Base-by-base conservation (phyloP, 2,329 filamentous ascomycete genomes). In the Monosporascus sp. region DNA sequence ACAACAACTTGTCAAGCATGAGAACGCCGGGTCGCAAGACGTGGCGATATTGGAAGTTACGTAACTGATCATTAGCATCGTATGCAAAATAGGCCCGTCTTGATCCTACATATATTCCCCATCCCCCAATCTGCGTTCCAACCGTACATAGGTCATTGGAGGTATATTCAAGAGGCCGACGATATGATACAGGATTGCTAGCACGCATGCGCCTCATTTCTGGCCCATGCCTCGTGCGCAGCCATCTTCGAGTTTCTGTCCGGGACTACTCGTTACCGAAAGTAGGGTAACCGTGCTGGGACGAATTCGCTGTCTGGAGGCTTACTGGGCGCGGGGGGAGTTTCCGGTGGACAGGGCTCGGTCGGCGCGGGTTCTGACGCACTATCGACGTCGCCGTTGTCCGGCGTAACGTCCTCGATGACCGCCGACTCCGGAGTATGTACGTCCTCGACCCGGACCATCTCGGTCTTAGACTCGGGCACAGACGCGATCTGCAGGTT, bases 271-370 rank as follows among this genome's bases (percentile, higher is more conserved):
- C 31, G 50, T 57, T 49, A 81, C 58, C 70, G 70, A 69, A 86
- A 81, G 51, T 75, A 74, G 38, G 83, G 83, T 54, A 86, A 65
- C 54, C 81, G 74, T 37, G 83, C 83, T 4, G 82, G 82, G 22
- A 85, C 72, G 59, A 86, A 86, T 2, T 69, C 59, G 38, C 59
- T 61, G 18, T 56, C 49, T 46, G 60, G 22, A 18, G 57, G 25
- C 18, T 59, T 54, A 45, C 54, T 50, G 14, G 57, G 52, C 49
- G 52, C 41, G 17, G 56, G 48, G 3, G 52, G 51, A 24, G 43
- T 15, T 46, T 31, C 38, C 27, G 54, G 43, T 22, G 55, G 46
- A 3, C 49, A 54, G 50, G 53, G 18, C 8, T 58, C 52, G 14
- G 51, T 51, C 38, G 49, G 50, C 20, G 39, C 49, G 25, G 52